Evolutionary conservation across 495 filamentous ascomycete genomes (phyloP), one percentile per base, ranked within the genome.

Genomic region (Aspergillus nanangensis): DNA sequence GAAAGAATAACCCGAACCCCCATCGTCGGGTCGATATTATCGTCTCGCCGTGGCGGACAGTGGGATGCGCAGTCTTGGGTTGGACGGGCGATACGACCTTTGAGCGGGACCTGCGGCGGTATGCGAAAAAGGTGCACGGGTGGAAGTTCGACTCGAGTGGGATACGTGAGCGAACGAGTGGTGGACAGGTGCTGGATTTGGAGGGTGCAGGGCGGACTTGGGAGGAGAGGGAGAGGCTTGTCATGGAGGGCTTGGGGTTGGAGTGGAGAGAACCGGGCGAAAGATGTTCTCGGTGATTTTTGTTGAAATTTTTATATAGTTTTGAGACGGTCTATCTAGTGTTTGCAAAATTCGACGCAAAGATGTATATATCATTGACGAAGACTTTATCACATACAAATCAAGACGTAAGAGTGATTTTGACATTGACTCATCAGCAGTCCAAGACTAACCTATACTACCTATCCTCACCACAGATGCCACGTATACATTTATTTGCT

Each of bases 1-100:
- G 2, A 5, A 39, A 39, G 7, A 39, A 39, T 2, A 39, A 92
- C 45, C 78, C 82, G 0, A 90, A 92, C 55, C 74, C 73, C 4
- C 91, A 96, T 56, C 79, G 90, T 15, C 75, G 91, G 14, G 90
- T 99, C 5, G 92, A 97, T 58, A 95, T 99, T 49, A 95, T 99
- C 57, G 75, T 97, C 46, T 81, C 81, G 14, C 91, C 90, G 1
- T 94, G 91, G 86, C 82, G 80, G 23, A 93, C 88, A 3, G 79
- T 86, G 3, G 93, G 94, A 0, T 96, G 90, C 55, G 93, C 89
- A 0, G 76, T 97, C 3, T 66, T 90, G 3, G 90, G 88, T 3
- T 97, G 92, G 94, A 83, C 84, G 11, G 87, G 88, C 2, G 94
- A 83, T 8, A 88, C 81, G 4, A 96, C 90, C 0, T 99, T 96